Evolutionary conservation across 441 rosid genomes (phyloP), one percentile per base, ranked within the genome.

Genomic region (Dalechampia spathulata): DNA sequence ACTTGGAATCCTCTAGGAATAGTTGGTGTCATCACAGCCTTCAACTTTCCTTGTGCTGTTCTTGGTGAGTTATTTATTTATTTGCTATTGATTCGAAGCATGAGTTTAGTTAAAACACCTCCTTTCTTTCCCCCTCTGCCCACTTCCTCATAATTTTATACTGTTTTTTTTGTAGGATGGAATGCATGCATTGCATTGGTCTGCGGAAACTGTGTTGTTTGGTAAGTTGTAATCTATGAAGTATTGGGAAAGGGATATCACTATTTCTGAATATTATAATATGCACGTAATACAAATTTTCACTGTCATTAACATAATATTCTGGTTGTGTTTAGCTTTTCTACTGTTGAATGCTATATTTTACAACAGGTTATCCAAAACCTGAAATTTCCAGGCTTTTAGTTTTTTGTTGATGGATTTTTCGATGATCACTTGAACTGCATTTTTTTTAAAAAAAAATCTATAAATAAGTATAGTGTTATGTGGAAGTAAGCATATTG

Each of bases 1-100:
- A 93, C 74, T 73, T 93, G 97, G 97, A 93, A 93, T 78, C 99
- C 99, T 63, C 85, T 93, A 44, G 97, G 97, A 52, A 75, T 93
- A 48, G 96, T 89, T 37, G 99, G 99, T 61, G 99, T 93, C 21
- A 89, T 93, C 57, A 93, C 97, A 25, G 96, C 99, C 26, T 93
- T 89, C 70, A 89, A 93, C 76, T 89, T 93, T 59, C 99, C 97
- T 6, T 89, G 95, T 69, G 96, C 97, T 46, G 97, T 93, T 71
- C 95, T 93, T 60, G 97, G 97, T 93, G 65, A 85, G 86, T 66
- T 27, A 19, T 61, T 30, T 38, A 13, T 58, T 61, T 50, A 30
- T 27, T 20, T 17, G 66, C 55, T 55, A 22, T 12, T 46, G 15
- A 50, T 48, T 44, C 26, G 25, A 49, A 25, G 23, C 26, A 42